Conservation (phyloP, 345 rosid species). For the Viola odorata region DNA sequence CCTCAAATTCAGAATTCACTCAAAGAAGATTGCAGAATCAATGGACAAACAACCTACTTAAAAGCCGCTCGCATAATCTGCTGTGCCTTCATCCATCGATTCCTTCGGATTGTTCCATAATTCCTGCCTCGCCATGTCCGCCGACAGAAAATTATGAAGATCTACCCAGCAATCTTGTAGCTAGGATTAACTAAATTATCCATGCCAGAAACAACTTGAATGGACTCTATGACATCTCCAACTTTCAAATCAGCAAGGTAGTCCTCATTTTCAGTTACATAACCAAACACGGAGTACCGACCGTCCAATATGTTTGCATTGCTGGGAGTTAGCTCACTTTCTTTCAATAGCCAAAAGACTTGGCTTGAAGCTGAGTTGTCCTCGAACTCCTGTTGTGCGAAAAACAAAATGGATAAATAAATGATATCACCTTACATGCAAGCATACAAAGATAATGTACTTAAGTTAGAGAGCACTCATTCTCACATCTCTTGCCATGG, state of each 20-base stretch:
- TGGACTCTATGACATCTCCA: constrained; percentile 85
- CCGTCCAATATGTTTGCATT: constrained; percentile 95
- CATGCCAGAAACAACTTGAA: constrained; percentile 86
- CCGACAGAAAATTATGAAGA: background rate
- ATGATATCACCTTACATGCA: background rate
- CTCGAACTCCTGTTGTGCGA: constrained; percentile 72
- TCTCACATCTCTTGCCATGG: constrained; percentile 98
- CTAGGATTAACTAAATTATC: constrained; percentile 93
- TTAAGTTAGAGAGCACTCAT: background rate
- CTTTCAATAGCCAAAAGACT: constrained; percentile 91
- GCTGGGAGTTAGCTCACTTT: constrained; percentile 97
- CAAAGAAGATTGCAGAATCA: background rate
- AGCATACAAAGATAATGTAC: background rate
- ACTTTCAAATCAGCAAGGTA: constrained; percentile 91
- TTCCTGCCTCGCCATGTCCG: background rate
- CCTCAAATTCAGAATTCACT: background rate
- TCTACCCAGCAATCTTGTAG: constrained; percentile 86
- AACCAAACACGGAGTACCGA: constrained; percentile 91
- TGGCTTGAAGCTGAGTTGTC: constrained; percentile 93
- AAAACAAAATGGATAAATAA: background rate
- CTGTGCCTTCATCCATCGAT: background rate
- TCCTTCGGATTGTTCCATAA: background rate
- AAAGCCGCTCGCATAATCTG: background rate
- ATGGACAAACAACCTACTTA: background rate
- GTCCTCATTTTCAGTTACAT: constrained; percentile 80